Percentiles rank a stretch among this genome's conserved stretches.
Conservation (phyloP, 2,329 filamentous ascomycete genomes). For the Pochonia chlamydosporia region DNA sequence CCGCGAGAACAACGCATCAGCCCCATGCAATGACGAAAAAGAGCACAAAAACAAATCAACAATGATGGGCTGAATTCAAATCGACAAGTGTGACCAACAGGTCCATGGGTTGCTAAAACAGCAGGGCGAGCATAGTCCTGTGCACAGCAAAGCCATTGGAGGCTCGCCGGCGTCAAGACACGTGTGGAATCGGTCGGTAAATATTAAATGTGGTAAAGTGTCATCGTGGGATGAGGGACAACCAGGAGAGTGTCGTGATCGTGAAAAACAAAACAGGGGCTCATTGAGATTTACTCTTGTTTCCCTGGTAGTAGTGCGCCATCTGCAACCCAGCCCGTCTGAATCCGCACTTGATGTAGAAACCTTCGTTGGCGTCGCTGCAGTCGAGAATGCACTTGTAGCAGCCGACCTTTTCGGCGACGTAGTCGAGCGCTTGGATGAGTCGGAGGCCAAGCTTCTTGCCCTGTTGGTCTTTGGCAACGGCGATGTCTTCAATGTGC, state of each 20-base stretch:
- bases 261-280: slow-evolving; percentile 13
- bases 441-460: slow-evolving; percentile 92
- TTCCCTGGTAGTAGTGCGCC: slow-evolving; percentile 82
- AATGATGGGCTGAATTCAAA: neutral
- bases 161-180: neutral
- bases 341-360: slow-evolving; percentile 98
- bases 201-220: neutral
- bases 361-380: slow-evolving; percentile 91
- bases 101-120: neutral
- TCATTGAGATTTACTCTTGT: slow-evolving; percentile 39
- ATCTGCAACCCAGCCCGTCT: slow-evolving; percentile 89
- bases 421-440: slow-evolving; percentile 86
- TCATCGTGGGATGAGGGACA: neutral
- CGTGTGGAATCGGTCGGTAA: neutral
- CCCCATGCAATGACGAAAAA: neutral
- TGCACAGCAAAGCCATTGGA: neutral
- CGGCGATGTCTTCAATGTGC: slow-evolving; percentile 97
- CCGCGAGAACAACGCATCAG: neutral
- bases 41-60: neutral
- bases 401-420: slow-evolving; percentile 84
- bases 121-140: neutral
- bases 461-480: slow-evolving; percentile 90
- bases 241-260: neutral
- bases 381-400: slow-evolving; percentile 98
- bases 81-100: neutral